phyloP scores from a whole-genome alignment of 352 stramenopile species.

The Phytopythium helicoides region DNA sequence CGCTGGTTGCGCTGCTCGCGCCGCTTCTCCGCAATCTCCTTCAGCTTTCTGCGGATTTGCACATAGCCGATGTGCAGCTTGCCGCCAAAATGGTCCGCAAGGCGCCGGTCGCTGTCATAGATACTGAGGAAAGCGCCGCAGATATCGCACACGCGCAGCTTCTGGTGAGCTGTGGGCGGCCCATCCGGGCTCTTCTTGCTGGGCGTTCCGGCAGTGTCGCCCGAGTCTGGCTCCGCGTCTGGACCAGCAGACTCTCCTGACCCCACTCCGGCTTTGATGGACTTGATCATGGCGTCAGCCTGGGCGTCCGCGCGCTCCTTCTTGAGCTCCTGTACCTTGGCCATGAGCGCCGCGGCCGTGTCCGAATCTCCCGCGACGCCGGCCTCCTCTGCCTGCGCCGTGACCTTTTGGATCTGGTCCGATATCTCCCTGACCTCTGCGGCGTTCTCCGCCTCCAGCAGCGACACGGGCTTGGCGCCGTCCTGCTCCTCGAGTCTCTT shows the following conservation, averaged over 20 bases:
- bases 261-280: constrained; percentile 21
- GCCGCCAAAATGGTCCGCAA: constrained; percentile 90
- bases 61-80: constrained; percentile 91
- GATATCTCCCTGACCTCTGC: constrained; percentile 72
- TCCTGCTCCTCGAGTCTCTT: constrained; percentile 68
- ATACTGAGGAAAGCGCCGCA: constrained; percentile 91
- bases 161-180: constrained; percentile 61
- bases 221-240: background rate
- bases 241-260: background rate
- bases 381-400: constrained; percentile 58
- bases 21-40: constrained; percentile 54
- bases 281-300: constrained; percentile 37
- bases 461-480: constrained; percentile 31
- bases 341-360: constrained; percentile 54
- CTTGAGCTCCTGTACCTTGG: constrained; percentile 65
- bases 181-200: constrained; percentile 1
- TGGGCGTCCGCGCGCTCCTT: constrained; percentile 44
- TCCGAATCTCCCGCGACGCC: constrained; percentile 50
- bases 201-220: background rate
- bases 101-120: constrained; percentile 87
- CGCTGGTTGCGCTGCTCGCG: constrained; percentile 16
- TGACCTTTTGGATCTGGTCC: constrained; percentile 62
- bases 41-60: constrained; percentile 84
- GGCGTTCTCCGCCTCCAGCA: constrained; percentile 52
- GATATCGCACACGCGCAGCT: constrained; percentile 89